These are phyloP conservation scores for Tolypocladium ovalisporum DNA, from an alignment of 2,329 filamentous ascomycete genomes.

Conservation along the genomic window DNA sequence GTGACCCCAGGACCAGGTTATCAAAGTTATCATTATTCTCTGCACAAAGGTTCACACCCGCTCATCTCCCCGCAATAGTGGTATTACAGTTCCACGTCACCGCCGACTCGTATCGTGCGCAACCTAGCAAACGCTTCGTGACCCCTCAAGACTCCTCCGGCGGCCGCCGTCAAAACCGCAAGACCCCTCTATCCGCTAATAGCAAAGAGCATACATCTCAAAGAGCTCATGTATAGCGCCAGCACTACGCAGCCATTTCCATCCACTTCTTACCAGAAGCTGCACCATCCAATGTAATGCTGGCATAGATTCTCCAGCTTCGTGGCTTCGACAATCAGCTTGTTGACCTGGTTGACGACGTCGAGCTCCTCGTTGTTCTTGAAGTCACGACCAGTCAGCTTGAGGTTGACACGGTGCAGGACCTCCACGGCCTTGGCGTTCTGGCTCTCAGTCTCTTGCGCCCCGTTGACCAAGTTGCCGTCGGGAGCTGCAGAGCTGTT, in stretches of 20 bases:
- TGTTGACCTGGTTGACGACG: slow-evolving; percentile 82
- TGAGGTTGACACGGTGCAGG: slow-evolving; percentile 83
- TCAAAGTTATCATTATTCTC: neutral
- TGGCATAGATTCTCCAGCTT: slow-evolving; percentile 96
- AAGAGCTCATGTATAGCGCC: neutral
- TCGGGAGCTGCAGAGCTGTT: slow-evolving; percentile 41
- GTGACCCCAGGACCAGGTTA: neutral
- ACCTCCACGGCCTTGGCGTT: slow-evolving; percentile 91
- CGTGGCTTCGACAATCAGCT: slow-evolving; percentile 87
- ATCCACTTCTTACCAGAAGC: slow-evolving; percentile 66
- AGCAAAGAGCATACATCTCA: neutral
- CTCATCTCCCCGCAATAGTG: neutral
- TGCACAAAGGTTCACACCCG: neutral
- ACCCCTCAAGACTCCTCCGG: neutral
- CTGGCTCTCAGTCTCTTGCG: slow-evolving; percentile 62
- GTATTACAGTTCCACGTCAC: neutral
- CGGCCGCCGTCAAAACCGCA: neutral
- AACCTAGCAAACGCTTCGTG: neutral
- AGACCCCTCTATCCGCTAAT: neutral
- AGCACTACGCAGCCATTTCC: neutral
- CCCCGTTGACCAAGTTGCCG: slow-evolving; percentile 24
- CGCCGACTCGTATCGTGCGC: neutral
- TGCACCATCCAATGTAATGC: slow-evolving; percentile 98
- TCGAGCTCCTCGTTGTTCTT: slow-evolving; percentile 75
- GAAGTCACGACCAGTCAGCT: slow-evolving; percentile 89